phyloP scores from a whole-genome alignment of 805 yeast species.

The Candida nemodendra region DNA sequence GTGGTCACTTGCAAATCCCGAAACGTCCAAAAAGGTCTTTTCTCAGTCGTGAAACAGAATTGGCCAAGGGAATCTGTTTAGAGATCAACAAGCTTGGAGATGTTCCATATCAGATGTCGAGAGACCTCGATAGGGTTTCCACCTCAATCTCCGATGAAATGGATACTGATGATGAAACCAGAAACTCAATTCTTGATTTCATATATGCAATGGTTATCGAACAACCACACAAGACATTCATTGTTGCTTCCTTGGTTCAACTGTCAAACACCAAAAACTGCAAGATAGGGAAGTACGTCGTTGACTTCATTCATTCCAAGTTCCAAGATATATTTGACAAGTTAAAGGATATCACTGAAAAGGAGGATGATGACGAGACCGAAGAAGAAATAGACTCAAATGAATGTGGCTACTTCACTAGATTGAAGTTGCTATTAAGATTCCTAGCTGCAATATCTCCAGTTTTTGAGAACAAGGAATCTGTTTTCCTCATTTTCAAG shows the following conservation, averaged over 20 bases:
- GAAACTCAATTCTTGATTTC: slow-evolving; percentile 59
- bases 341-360: slow-evolving; percentile 13
- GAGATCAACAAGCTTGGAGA: slow-evolving; percentile 64
- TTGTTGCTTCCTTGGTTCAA: slow-evolving; percentile 66
- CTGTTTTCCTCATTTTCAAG: slow-evolving; percentile 41
- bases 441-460: slow-evolving; percentile 67
- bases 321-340: slow-evolving; percentile 53
- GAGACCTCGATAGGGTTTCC: slow-evolving; percentile 62
- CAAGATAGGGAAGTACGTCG: slow-evolving; percentile 63
- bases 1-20: slow-evolving; percentile 1
- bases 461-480: slow-evolving; percentile 50
- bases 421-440: slow-evolving; percentile 67
- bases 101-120: slow-evolving; percentile 31
- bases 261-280: slow-evolving; percentile 63
- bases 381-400: slow-evolving; percentile 24
- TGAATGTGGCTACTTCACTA: slow-evolving; percentile 63
- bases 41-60: slow-evolving; percentile 26
- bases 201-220: slow-evolving; percentile 70
- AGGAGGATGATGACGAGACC: slow-evolving; percentile 13
- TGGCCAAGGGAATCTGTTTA: slow-evolving; percentile 47
- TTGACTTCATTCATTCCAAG: slow-evolving; percentile 66
- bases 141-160: slow-evolving; percentile 65
- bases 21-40: slow-evolving; percentile 18
- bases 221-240: slow-evolving; percentile 86
- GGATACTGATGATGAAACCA: slow-evolving; percentile 58